A percentile compares a stretch with the other conserved stretches of the same genome.
These are phyloP conservation scores for Neospora caninum DNA, from an alignment of 169 alveolate species.

Conservation along the genomic window DNA sequence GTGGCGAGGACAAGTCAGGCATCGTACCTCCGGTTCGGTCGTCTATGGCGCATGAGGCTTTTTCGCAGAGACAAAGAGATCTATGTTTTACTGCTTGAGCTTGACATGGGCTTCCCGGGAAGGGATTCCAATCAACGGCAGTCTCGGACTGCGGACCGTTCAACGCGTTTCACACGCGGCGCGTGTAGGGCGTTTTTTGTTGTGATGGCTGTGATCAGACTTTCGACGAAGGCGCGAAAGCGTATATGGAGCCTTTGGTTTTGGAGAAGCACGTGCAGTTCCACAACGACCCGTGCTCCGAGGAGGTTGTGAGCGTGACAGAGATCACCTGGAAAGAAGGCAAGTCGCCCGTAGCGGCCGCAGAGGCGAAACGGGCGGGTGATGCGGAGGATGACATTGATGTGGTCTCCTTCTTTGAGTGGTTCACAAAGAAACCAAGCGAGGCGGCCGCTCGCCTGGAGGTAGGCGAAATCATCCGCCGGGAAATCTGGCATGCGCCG, in stretches of 20 bases:
- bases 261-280: constrained; percentile 86
- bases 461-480: constrained; percentile 88
- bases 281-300: constrained; percentile 75
- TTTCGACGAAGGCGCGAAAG: constrained; percentile 85
- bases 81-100: no score
- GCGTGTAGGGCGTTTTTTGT: no score
- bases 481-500: constrained; percentile 93
- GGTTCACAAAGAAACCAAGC: constrained; percentile 45
- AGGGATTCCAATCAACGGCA: no score
- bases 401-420: constrained; percentile 28
- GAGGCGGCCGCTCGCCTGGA: constrained; percentile 74
- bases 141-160: no score
- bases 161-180: no score
- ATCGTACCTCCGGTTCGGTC: no score
- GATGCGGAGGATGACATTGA: neutral
- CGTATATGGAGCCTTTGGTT: constrained; percentile 85
- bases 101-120: no score
- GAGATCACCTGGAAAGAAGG: constrained; percentile 83
- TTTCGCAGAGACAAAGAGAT: no score
- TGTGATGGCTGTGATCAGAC: constrained; percentile 36
- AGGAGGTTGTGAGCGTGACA: constrained; percentile 87
- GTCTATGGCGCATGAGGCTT: no score
- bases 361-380: neutral
- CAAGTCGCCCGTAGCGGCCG: constrained; percentile 38
- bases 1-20: no score